Percentiles rank a stretch among this genome's conserved stretches.
These are phyloP conservation scores for Aquilaria agallochum DNA, from an alignment of 441 rosid genomes.

Conservation along the genomic window DNA sequence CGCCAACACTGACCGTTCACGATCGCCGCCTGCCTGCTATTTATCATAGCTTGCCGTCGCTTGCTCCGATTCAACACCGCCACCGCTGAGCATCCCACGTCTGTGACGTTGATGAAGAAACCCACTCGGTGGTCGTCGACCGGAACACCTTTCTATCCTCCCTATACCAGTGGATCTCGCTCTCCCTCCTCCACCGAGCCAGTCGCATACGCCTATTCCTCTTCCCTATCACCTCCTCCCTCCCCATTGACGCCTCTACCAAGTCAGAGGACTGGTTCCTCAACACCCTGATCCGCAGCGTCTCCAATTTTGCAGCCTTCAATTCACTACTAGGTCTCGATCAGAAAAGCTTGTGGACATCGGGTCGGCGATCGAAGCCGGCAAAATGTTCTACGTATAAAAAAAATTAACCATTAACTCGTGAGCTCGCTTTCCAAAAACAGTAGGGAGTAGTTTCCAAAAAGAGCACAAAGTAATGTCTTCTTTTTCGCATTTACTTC, in stretches of 20 bases:
- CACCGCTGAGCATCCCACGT: constrained; percentile 85
- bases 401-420: no score
- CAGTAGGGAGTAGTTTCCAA: no score
- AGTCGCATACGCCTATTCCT: constrained; percentile 72
- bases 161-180: constrained; percentile 64
- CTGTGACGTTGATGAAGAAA: constrained; percentile 91
- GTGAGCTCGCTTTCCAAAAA: no score
- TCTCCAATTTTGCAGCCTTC: constrained; percentile 66
- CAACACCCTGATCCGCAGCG: constrained; percentile 64
- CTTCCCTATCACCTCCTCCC: constrained; percentile 53
- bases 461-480: no score
- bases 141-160: constrained; percentile 56
- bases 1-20: no score
- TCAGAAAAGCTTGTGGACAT: constrained; percentile 31
- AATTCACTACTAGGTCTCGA: constrained; percentile 77
- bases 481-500: no score
- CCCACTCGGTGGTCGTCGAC: constrained; percentile 83
- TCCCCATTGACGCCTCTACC: constrained; percentile 50
- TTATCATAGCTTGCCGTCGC: no score
- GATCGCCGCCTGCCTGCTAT: no score
- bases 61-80: constrained; percentile 28
- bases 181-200: constrained; percentile 62
- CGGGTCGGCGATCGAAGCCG: no score
- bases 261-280: constrained; percentile 94
- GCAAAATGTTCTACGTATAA: no score